Percentiles rank a stretch among this genome's conserved stretches.
These are phyloP conservation scores for Castanea crenata DNA, from an alignment of 306 rosid species.

Conservation along the genomic window DNA sequence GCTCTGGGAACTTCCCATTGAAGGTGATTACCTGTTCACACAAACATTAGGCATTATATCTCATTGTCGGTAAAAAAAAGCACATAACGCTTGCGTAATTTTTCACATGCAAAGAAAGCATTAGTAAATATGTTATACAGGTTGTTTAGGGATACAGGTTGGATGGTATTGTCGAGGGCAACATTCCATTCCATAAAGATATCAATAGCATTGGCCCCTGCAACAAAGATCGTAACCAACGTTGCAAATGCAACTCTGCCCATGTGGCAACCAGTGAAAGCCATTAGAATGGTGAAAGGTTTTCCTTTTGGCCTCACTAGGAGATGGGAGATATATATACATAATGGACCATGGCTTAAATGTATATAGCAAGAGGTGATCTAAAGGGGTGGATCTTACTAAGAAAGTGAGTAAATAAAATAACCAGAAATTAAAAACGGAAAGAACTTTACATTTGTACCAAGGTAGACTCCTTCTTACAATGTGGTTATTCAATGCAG, in stretches of 20 bases:
- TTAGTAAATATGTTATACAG: conserved; percentile 28
- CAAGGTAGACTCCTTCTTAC: not conserved
- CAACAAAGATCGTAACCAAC: conserved; percentile 20
- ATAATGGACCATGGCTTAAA: not conserved
- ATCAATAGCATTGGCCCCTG: conserved; percentile 31
- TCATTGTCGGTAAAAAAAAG: not conserved
- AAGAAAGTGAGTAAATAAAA: conserved; percentile 15
- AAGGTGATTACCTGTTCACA: conserved; percentile 62
- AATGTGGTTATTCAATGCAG: not conserved
- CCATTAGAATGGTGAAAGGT: conserved; percentile 21
- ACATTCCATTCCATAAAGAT: conserved; percentile 50
- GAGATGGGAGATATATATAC: not conserved
- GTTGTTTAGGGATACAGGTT: conserved; percentile 44
- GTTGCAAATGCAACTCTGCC: not conserved
- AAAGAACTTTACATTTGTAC: not conserved
- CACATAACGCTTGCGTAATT: not conserved
- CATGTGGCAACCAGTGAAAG: conserved; percentile 2
- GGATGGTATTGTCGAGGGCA: conserved; percentile 25
- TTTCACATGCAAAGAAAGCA: not conserved
- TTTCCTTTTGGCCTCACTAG: not conserved
- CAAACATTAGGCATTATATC: not conserved
- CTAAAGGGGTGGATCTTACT: conserved; percentile 16
- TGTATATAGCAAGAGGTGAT: not conserved
- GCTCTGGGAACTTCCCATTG: conserved; percentile 85
- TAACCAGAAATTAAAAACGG: not conserved